Conservation (phyloP, 1,284 basidiomycete species). For the Clitocybe nebularis region DNA sequence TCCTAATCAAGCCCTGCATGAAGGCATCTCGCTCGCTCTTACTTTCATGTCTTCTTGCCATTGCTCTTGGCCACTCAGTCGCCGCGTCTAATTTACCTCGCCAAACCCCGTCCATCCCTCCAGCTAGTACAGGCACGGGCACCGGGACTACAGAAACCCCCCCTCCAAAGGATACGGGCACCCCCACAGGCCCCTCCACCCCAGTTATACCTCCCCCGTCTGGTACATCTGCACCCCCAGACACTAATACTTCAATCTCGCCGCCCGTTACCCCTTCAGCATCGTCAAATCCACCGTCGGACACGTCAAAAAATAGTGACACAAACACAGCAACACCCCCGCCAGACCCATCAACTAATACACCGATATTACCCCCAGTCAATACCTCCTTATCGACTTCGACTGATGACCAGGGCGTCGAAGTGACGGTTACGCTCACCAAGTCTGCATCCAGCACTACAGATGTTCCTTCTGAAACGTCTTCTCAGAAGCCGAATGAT, state of each 20-base stretch:
- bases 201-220: constrained; percentile 10
- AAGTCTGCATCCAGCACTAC: constrained; percentile 10
- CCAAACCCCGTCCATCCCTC: background rate
- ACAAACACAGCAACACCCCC: constrained; percentile 1
- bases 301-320: constrained; percentile 10
- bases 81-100: constrained; percentile 19
- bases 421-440: constrained; percentile 20
- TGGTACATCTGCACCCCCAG: constrained; percentile 3
- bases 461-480: constrained; percentile 17
- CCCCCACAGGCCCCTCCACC: constrained; percentile 8
- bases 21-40: constrained; percentile 22
- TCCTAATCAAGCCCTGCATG: constrained; percentile 12
- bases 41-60: constrained; percentile 23
- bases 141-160: constrained; percentile 5
- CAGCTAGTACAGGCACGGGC: background rate
- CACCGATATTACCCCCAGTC: constrained; percentile 8
- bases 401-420: constrained; percentile 13
- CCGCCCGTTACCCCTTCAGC: constrained; percentile 11
- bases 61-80: constrained; percentile 19
- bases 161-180: constrained; percentile 9
- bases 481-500: constrained; percentile 15
- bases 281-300: constrained; percentile 9
- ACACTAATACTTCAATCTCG: constrained; percentile 6
- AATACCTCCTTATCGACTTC: constrained; percentile 12
- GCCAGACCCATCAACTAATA: constrained; percentile 5